Base-by-base conservation (phyloP, 1,284 basidiomycete species). In the Fereydounia khargensis region DNA sequence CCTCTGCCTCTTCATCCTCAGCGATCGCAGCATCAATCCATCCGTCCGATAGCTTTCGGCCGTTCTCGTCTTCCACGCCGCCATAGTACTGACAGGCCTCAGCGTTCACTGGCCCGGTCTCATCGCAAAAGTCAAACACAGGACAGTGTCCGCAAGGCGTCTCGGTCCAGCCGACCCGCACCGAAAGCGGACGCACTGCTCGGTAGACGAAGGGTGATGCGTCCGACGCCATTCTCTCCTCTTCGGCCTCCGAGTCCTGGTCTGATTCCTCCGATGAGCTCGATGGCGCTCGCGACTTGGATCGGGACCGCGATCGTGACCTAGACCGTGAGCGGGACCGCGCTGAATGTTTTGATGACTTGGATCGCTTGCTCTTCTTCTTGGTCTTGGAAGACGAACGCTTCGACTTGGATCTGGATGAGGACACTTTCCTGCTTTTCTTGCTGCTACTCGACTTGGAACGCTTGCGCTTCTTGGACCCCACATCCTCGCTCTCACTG, bases 91-190 rank as follows among this genome's bases (percentile, higher is more conserved):
- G 43, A 34, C 69, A 72, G 3, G 33, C 47, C 42, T 62, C 56
- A 11, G 69, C 67, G 40, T 66, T 72, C 21, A 69, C 66, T 2
- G 69, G 67, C 1, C 69, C 69, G 5, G 55, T 51, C 23, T 60
- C 52, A 28, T 57, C 52, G 39, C 69, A 72, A 38, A 72, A 72
- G 38, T 65, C 60, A 35, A 65, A 65, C n/a, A 70, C 65, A 18
- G 69, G 68, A 35, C 68, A 72, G 34, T 61, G 57, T 16, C 62
- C 67, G 21, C 69, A 72, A 10, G 69, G 67, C 1, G 51, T 56
- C 36, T 72, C 66, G 13, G 52, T 68, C 56, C 60, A 68, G 9
- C 62, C 64, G 14, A 49, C 50, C n/a, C 50, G 44, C 27, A 68
- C 55, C 13, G 47, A 30, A 19, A 61, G 40, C 1, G 55, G 62